Conservation (phyloP, 805 yeast genomes). For the Ogataea pilisensis region DNA sequence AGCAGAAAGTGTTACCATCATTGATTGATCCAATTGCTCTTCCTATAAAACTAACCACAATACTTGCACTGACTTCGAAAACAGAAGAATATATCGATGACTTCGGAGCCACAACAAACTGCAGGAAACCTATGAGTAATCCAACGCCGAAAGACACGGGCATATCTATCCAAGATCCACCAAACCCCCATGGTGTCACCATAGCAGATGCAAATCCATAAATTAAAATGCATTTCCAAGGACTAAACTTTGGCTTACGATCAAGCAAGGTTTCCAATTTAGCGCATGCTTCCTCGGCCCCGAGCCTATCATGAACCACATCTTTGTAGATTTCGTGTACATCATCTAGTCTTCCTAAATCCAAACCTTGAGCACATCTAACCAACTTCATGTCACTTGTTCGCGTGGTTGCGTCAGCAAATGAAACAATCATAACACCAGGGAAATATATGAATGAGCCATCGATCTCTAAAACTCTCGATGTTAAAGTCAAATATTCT, state of each 20-base stretch:
- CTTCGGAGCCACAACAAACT: constrained; percentile 74
- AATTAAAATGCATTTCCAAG: constrained; percentile 73
- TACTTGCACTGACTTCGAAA: constrained; percentile 88
- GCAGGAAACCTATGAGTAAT: constrained; percentile 75
- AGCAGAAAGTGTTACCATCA: constrained; percentile 66
- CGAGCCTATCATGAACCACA: constrained; percentile 83
- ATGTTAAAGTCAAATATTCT: constrained; percentile 89
- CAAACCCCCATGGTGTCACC: constrained; percentile 85
- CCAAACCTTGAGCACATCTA: constrained; percentile 83
- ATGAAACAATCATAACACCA: constrained; percentile 91
- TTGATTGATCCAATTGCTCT: constrained; percentile 85
- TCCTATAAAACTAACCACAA: constrained; percentile 80
- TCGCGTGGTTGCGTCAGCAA: constrained; percentile 91
- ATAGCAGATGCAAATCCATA: constrained; percentile 78
- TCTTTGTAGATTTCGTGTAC: constrained; percentile 81
- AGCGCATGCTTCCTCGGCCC: constrained; percentile 81
- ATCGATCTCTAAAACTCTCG: constrained; percentile 87
- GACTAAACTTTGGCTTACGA: constrained; percentile 57
- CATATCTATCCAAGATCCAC: constrained; percentile 83
- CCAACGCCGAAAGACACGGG: constrained; percentile 84
- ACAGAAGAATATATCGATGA: constrained; percentile 83
- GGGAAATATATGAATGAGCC: constrained; percentile 91
- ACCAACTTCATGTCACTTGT: constrained; percentile 92
- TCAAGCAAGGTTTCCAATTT: constrained; percentile 66
- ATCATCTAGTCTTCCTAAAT: constrained; percentile 73